phyloP scores from a whole-genome alignment of 768 basidiomycete genomes.

The Cystoderma amianthinum region DNA sequence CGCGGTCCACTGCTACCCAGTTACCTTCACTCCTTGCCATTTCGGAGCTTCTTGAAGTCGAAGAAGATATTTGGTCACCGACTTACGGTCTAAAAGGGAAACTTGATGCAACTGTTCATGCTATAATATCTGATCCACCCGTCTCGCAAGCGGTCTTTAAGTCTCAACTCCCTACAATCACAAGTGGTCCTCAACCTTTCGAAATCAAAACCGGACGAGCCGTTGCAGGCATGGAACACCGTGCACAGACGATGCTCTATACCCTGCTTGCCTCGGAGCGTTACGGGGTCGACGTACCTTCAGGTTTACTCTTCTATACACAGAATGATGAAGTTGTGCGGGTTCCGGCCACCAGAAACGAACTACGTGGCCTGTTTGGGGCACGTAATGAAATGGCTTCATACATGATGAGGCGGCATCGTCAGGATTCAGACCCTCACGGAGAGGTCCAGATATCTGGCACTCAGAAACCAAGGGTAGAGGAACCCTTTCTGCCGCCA shows the following conservation, averaged over 20 bases:
- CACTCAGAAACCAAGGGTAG: slow-evolving; percentile 11
- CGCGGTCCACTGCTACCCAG: slow-evolving; percentile 42
- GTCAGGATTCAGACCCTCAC: slow-evolving; percentile 8
- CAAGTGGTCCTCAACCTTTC: slow-evolving; percentile 58
- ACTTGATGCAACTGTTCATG: slow-evolving; percentile 83
- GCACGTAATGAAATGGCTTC: slow-evolving; percentile 81
- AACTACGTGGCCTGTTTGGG: slow-evolving; percentile 76
- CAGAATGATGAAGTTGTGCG: slow-evolving; percentile 83
- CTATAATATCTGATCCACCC: slow-evolving; percentile 46
- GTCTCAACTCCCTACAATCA: slow-evolving; percentile 7
- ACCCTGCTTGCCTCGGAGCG: slow-evolving; percentile 86
- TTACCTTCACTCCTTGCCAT: slow-evolving; percentile 62
- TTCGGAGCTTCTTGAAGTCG: slow-evolving; percentile 72
- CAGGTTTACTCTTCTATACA: slow-evolving; percentile 91
- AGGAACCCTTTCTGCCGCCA: slow-evolving; percentile 72
- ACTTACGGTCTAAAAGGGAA: slow-evolving; percentile 94
- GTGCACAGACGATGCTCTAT: slow-evolving; percentile 97
- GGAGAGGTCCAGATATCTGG: slow-evolving; percentile 7
- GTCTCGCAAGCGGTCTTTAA: slow-evolving; percentile 7
- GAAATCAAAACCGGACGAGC: slow-evolving; percentile 95
- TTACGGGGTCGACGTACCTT: slow-evolving; percentile 75
- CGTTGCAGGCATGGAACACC: slow-evolving; percentile 77
- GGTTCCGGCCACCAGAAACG: slow-evolving; percentile 75
- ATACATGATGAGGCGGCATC: slow-evolving; percentile 56
- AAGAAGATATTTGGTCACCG: slow-evolving; percentile 98